Base-by-base conservation (phyloP, 2,329 filamentous ascomycete species). In the Beauveria brongniartii region DNA sequence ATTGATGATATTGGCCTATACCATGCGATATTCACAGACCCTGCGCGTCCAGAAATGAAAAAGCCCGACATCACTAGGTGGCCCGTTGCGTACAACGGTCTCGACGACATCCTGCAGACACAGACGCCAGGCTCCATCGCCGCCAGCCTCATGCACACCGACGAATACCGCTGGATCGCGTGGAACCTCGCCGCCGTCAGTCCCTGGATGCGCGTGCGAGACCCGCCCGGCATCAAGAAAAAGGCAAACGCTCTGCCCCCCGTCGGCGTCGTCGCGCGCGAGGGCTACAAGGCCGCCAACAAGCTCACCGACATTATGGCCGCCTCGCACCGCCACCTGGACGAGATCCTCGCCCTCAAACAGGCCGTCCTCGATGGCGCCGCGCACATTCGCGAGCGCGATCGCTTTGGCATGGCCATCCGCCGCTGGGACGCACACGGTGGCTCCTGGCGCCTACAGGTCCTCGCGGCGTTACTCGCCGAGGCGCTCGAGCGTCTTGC, bases 251-350 rank as follows among this genome's bases (percentile, higher is more conserved):
- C 81, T 3, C 80, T 81, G 22, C 84, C 87, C 0, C 78, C 69
- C 2, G 67, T 72, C 26, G 68, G 72, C 8, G 62, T 85, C 20
- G 81, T 86, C 3, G 87, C 85, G 5, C 81, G 88, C 37, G 90
- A 95, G 70, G 91, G 91, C 5, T 85, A 96, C 70, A 91, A 89
- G 68, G 82, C 87, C 1, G 84, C 89, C 2, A 96, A 92, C 70
- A 94, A 88, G 70, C 76, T 91, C 5, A 83, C 82, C 48, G 85
- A 86, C 64, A 74, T 93, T 5, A 77, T 94, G 59, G 81, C 82
- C 16, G 83, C 84, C 24, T 83, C 88, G 9, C 79, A 88, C 55
- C 78, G 76, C n/a, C 80, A 92, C 65, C 78, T 83, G 51, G 67
- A 74, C 4, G 80, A 86, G 48, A 90, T 96, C n/a, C 76, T 82